These are phyloP conservation scores for Oenanthe javanica DNA, from an alignment of 140 eudicot species.

Conservation along the genomic window DNA sequence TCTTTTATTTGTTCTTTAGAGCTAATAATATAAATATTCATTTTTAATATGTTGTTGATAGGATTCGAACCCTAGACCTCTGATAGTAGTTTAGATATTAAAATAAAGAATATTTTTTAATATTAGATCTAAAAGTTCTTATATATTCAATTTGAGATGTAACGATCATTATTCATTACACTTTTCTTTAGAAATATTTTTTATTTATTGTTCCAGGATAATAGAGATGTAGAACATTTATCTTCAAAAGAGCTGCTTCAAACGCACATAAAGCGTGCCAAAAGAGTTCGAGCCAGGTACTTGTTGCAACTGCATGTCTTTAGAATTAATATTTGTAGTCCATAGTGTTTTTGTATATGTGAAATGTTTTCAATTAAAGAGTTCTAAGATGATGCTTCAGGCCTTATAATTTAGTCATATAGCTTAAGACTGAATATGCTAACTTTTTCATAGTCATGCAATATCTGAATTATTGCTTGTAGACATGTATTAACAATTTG, in stretches of 20 bases:
- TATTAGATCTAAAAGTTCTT: no score
- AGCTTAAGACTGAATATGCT: not conserved
- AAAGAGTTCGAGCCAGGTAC: slow-evolving; percentile 78
- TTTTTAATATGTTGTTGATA: no score
- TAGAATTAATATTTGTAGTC: not conserved
- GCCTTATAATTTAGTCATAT: not conserved
- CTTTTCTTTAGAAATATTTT: not conserved
- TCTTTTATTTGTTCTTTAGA: no score
- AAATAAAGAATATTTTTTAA: no score
- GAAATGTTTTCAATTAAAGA: not conserved
- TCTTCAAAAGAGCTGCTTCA: slow-evolving; percentile 61
- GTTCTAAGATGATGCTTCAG: not conserved
- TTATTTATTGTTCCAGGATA: slow-evolving; percentile 38
- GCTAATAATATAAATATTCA: no score
- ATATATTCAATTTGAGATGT: no score
- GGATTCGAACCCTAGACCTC: no score
- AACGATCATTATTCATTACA: no score
- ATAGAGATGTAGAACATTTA: slow-evolving; percentile 40
- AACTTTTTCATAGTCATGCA: not conserved
- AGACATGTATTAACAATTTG: not conserved
- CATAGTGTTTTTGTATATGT: not conserved
- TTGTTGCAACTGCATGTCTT: not conserved
- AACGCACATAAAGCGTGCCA: slow-evolving; percentile 76
- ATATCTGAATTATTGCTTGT: not conserved
- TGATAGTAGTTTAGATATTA: no score